Evolutionary conservation across 2,329 filamentous ascomycete species (phyloP).

Genomic region (Pleoardoris graminearum): DNA sequence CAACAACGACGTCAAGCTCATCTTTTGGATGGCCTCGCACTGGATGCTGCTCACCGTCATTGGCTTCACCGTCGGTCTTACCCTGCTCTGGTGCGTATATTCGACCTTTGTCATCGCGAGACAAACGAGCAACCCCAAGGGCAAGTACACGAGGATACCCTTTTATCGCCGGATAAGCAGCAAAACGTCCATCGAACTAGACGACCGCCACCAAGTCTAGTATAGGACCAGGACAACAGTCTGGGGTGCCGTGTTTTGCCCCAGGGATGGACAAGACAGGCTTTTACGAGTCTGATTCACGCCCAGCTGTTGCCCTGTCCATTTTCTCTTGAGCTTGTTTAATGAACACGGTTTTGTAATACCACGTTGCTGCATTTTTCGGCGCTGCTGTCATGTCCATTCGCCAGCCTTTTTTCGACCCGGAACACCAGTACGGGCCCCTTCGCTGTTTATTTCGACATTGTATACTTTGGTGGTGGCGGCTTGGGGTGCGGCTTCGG

Average conservation of each 20-base stretch:
- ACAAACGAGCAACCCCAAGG: constrained; percentile 25
- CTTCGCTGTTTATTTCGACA: constrained; percentile 1
- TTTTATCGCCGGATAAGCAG: constrained; percentile 44
- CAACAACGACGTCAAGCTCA: constrained; percentile 63
- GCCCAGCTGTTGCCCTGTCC: too few species aligned
- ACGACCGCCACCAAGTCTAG: constrained; percentile 43
- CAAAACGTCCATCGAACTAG: constrained; percentile 38
- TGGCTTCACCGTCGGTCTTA: constrained; percentile 57
- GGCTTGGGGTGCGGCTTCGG: neutral
- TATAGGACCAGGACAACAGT: neutral
- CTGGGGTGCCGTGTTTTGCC: neutral
- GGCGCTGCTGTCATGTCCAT: constrained; percentile 24
- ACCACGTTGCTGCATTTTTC: constrained; percentile 26
- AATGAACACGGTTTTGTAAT: constrained; percentile 29
- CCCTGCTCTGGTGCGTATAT: constrained; percentile 57
- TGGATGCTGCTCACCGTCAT: constrained; percentile 60
- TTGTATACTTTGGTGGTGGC: constrained; percentile 1
- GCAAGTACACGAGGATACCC: constrained; percentile 33
- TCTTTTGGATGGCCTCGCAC: constrained; percentile 64
- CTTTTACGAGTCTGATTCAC: too few species aligned
- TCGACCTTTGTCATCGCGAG: constrained; percentile 53
- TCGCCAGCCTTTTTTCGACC: constrained; percentile 21
- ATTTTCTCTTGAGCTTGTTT: constrained; percentile 19
- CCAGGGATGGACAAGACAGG: neutral
- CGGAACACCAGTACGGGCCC: neutral